phyloP scores from a whole-genome alignment of 1,284 basidiomycete species.

The Rhodotorula mucilaginosa region DNA sequence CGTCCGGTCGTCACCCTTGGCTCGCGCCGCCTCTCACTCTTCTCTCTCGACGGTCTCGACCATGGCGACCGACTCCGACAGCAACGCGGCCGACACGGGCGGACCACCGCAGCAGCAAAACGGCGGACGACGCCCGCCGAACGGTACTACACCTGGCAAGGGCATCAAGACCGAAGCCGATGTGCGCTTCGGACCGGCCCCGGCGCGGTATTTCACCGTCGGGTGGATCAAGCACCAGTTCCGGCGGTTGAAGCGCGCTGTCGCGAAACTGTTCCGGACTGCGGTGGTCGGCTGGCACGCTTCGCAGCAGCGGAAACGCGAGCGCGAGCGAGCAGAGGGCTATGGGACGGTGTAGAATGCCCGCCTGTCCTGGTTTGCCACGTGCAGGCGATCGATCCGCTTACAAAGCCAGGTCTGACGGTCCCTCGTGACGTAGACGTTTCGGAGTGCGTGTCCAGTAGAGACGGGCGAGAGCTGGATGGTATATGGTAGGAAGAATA shows the following conservation, averaged over 20 bases:
- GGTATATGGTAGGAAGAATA: too few relatives aligned
- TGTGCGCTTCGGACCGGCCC: constrained; percentile 29
- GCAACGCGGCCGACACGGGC: background rate
- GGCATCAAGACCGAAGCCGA: constrained; percentile 29
- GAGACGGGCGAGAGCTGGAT: too few relatives aligned
- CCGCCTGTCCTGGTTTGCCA: background rate
- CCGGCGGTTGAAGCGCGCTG: constrained; percentile 1
- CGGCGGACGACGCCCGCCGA: background rate
- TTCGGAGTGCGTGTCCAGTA: too few relatives aligned
- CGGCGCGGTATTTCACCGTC: constrained; percentile 26
- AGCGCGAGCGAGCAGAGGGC: background rate
- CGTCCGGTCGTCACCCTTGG: background rate
- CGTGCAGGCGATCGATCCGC: background rate
- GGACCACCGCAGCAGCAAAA: background rate
- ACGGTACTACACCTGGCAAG: too few relatives aligned
- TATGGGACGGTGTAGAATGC: background rate
- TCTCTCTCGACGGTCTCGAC: background rate
- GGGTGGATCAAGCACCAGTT: constrained; percentile 20
- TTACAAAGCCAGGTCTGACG: too few relatives aligned
- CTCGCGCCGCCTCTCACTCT: background rate
- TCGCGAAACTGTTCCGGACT: constrained; percentile 1
- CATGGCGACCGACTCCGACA: background rate
- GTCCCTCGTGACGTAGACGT: too few relatives aligned
- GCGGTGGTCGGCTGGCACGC: constrained; percentile 8
- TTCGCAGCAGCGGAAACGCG: background rate